Base-by-base conservation (phyloP, 164 flowering plant genomes). In the Santalum album region DNA sequence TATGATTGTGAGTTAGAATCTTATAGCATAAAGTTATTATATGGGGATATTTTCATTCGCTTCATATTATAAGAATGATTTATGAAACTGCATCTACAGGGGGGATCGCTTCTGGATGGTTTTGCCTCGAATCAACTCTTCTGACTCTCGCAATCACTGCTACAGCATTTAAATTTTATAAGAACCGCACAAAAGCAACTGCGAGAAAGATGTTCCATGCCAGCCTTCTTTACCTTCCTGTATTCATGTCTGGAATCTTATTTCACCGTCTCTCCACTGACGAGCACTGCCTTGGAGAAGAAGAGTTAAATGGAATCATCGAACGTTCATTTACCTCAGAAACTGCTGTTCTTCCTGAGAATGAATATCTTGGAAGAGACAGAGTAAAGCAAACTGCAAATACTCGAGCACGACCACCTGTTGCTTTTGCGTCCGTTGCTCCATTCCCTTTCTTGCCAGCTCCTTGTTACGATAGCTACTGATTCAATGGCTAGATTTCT, bases 401-500 rank as follows among this genome's bases (percentile, higher is more conserved):
- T n/a, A 19, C 32, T 27, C 68, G 63, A 45, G 49, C 69, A 18
- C 81, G 83, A 0, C 72, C 94, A 6, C 97, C 87, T 16, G 94
- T 90, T 7, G 78, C 97, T 1, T 85, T 72, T 67, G 97, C 97
- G 18, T 90, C 97, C 9, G 62, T 72, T 52, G 94, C 97, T 6
- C 96, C 96, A 22, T 90, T 90, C 49, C 97, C 97, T 12, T 90
- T 87, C 69, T 69, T 90, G 64, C 97, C 92, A 7, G 84, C 75
- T 48, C 92, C 90, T 16, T 59, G 73, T 3, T 85, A 79, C 55
- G 64, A 47, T 48, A 27, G 57, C 58, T 38, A 2, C 42, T 38
- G 42, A 38, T 38, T 38, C 7, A 6, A 7, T 0, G 7, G 36
- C 10, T 32, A 7, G 1, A 12, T 32, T 12, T 32, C 12, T n/a